Evolutionary conservation across 768 basidiomycete species (phyloP), one percentile per base, ranked within the genome.

Genomic region (Lactifluus pinguis): DNA sequence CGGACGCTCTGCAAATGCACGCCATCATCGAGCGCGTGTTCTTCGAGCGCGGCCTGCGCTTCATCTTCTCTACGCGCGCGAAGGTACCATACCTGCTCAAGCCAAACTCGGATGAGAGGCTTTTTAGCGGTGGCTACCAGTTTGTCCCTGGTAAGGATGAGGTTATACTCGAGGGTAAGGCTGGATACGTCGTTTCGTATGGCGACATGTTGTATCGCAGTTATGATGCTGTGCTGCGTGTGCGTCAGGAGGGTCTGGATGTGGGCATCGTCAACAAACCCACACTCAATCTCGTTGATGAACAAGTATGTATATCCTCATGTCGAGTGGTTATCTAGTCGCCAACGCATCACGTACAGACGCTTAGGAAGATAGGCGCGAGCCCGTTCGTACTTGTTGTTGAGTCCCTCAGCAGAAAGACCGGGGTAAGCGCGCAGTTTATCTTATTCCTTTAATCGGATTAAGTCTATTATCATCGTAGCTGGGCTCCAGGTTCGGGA

Each of bases 191-290:
- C 34, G 86, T 94, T 44, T 80, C 87, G 2, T 92, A 86, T 67
- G 92, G 92, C 17, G 91, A 93, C 72, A 89, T 89, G 87, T 74
- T 92, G 21, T 89, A 93, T 72, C 79, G 92, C 62, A 80, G 86
- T 45, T 87, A 79, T 75, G 92, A 94, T 68, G 92, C 92, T 14
- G 91, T 93, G 48, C 72, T 91, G 59, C 78, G 83, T 32, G 83
- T 83, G 69, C 78, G 88, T 63, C 74, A 86, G 73, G 74, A 83
- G 65, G 91, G 91, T 3, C 65, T 92, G 53, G 80, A 92, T 67
- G 88, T 93, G 51, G 92, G 91, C 13, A 70, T 94, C 73, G 82
- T 94, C 72, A 94, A 94, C 77, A 94, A 93, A 74, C 77, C 88
- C 4, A 85, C 86, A 30, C 75, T 93, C 66, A 92, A 92, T 72